Evolutionary conservation across 225 moss, liverwort and hornwort species (phyloP).

Genomic region (Climacium dendroides): DNA sequence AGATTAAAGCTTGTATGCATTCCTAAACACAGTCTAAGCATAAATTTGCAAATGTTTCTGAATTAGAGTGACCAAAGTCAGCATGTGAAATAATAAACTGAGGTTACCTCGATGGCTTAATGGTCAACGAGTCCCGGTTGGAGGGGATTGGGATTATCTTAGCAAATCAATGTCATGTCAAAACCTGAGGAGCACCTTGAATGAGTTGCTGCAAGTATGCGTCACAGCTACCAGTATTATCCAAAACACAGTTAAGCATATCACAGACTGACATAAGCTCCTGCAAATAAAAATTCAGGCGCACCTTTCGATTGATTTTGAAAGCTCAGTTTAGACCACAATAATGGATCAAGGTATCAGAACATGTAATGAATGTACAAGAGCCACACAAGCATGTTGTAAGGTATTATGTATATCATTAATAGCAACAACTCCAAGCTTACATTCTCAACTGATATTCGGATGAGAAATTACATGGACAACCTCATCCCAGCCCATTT

Average conservation of each 20-base stretch:
- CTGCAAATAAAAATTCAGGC: background rate
- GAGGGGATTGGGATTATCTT: too few relatives aligned
- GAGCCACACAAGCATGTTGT: background rate
- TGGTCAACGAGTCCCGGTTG: background rate
- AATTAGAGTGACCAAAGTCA: background rate
- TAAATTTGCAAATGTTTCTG: background rate
- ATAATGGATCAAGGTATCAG: background rate
- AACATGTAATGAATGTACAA: background rate
- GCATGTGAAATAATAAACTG: background rate
- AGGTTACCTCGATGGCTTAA: background rate
- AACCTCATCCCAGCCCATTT: conserved; percentile 35
- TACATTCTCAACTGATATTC: conserved; percentile 30
- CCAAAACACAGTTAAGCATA: background rate
- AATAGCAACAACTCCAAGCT: conserved; percentile 32
- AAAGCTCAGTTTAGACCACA: background rate
- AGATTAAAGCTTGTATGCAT: background rate
- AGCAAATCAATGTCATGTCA: background rate
- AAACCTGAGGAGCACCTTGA: background rate
- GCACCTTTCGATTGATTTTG: background rate
- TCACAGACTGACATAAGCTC: background rate
- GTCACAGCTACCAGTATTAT: background rate
- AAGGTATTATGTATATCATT: background rate
- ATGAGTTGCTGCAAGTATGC: background rate
- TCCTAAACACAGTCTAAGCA: rapidly evolving
- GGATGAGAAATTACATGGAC: conserved; percentile 17